These are phyloP conservation scores for Colletotrichum scovillei DNA, from an alignment of 2,329 filamentous ascomycete genomes.

Conservation along the genomic window DNA sequence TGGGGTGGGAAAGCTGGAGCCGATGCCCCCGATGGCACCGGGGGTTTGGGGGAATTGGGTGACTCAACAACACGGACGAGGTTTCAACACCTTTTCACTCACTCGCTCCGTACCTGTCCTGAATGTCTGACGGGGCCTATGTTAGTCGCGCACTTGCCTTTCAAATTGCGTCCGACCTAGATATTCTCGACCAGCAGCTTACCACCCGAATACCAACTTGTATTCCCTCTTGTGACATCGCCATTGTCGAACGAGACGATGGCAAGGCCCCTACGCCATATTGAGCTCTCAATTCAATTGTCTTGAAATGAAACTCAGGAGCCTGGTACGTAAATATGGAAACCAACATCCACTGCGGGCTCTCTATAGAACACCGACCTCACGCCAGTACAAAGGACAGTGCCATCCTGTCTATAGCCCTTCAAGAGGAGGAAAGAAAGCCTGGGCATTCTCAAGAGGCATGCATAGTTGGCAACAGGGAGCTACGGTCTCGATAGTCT, in stretches of 20 bases:
- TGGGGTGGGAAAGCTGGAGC: not conserved
- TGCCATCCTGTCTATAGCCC: slow-evolving; percentile 74
- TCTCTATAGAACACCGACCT: slow-evolving; percentile 70
- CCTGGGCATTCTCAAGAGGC: slow-evolving; percentile 72
- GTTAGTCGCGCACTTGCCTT: not conserved
- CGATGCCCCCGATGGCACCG: not conserved
- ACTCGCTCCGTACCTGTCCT: not conserved
- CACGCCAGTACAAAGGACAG: slow-evolving; percentile 80
- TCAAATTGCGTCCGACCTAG: no score
- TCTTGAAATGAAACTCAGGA: slow-evolving; percentile 42
- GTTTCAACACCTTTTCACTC: not conserved
- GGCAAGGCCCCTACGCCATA: not conserved
- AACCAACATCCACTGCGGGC: slow-evolving; percentile 73
- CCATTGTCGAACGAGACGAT: not conserved
- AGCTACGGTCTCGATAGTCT: slow-evolving; percentile 82
- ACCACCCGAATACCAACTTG: not conserved
- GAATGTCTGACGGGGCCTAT: not conserved
- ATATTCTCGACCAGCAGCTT: not conserved
- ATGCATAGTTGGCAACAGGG: slow-evolving; percentile 77
- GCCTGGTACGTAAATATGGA: slow-evolving; percentile 73
- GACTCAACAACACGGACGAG: slow-evolving; percentile 3
- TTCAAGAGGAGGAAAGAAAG: slow-evolving; percentile 74
- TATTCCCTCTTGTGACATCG: not conserved
- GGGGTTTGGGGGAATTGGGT: not conserved
- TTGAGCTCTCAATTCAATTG: not conserved